Evolutionary conservation across 345 rosid genomes (phyloP).

Genomic region (Iberis pinnata): DNA sequence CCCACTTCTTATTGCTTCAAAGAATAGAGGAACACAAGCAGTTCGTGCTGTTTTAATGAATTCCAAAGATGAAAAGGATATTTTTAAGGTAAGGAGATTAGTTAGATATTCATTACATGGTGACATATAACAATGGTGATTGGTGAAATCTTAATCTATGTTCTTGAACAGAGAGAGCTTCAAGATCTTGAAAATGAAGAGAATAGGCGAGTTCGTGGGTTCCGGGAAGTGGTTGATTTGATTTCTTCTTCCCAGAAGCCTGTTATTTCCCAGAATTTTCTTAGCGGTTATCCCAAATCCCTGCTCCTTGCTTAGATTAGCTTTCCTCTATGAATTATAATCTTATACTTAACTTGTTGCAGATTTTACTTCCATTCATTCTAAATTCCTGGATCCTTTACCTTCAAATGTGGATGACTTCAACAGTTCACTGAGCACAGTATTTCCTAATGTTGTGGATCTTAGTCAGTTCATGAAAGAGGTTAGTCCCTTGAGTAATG

Average conservation of each 20-base stretch:
- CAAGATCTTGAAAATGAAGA: conserved; percentile 51
- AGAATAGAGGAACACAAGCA: conserved; percentile 58
- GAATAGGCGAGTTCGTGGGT: conserved; percentile 64
- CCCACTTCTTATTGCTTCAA: conserved; percentile 61
- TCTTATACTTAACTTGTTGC: conserved; percentile 17
- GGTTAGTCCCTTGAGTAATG: conserved; percentile 41
- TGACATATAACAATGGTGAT: not conserved
- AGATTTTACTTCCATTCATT: conserved; percentile 74
- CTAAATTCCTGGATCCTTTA: conserved; percentile 68
- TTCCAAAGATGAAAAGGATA: conserved; percentile 67
- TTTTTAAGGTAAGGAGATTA: conserved; percentile 46
- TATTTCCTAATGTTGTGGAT: conserved; percentile 63
- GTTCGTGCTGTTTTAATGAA: conserved; percentile 65
- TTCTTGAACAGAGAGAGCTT: conserved; percentile 60
- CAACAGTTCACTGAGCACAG: conserved; percentile 38
- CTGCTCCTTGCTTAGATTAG: conserved; percentile 8
- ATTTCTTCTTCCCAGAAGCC: conserved; percentile 83
- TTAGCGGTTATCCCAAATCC: conserved; percentile 56
- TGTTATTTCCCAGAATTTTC: conserved; percentile 66
- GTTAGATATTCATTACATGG: not conserved
- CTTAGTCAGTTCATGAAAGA: conserved; percentile 61
- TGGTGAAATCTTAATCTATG: not conserved
- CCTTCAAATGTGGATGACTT: conserved; percentile 66
- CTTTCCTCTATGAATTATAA: not conserved
- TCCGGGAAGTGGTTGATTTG: conserved; percentile 85